Evolutionary conservation across 805 yeast species (phyloP).

Genomic region (Zygosaccharomyces siamensis): DNA sequence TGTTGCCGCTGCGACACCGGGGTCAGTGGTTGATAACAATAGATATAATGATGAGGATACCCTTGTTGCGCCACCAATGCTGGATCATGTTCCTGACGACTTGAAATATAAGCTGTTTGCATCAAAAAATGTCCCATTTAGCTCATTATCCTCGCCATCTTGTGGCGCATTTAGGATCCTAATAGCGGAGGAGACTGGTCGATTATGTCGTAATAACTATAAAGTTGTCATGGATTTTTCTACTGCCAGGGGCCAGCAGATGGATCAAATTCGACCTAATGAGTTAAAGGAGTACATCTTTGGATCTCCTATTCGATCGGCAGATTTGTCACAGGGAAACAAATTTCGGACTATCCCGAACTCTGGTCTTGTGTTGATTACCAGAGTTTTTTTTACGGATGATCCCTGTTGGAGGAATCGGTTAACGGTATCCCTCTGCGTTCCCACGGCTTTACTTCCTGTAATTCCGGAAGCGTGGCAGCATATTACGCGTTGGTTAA

Average conservation of each 20-base stretch:
- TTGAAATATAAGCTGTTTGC: conserved; percentile 29
- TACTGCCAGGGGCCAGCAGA: conserved; percentile 18
- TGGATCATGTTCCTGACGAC: conserved; percentile 30
- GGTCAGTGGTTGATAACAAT: conserved; percentile 1
- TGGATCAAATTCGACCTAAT: conserved; percentile 29
- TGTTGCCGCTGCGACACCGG: background rate
- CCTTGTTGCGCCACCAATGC: conserved; percentile 15
- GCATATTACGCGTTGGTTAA: conserved; percentile 29
- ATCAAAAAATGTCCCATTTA: conserved; percentile 18
- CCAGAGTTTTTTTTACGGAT: conserved; percentile 32
- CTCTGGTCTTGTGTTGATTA: conserved; percentile 32
- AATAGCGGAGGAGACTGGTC: conserved; percentile 38
- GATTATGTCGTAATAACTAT: conserved; percentile 35
- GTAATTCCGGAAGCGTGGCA: conserved; percentile 35
- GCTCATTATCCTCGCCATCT: conserved; percentile 1
- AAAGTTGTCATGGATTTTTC: conserved; percentile 34
- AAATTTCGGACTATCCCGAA: conserved; percentile 30
- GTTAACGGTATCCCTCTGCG: conserved; percentile 36
- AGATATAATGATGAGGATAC: background rate
- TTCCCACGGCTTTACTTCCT: conserved; percentile 25
- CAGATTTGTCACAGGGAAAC: conserved; percentile 26
- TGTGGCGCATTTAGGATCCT: conserved; percentile 32
- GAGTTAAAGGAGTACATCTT: conserved; percentile 38
- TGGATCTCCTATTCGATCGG: conserved; percentile 38
- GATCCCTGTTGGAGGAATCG: conserved; percentile 19